Conservation (phyloP, 805 yeast species). For the Cyberlindnera mycetangii region DNA sequence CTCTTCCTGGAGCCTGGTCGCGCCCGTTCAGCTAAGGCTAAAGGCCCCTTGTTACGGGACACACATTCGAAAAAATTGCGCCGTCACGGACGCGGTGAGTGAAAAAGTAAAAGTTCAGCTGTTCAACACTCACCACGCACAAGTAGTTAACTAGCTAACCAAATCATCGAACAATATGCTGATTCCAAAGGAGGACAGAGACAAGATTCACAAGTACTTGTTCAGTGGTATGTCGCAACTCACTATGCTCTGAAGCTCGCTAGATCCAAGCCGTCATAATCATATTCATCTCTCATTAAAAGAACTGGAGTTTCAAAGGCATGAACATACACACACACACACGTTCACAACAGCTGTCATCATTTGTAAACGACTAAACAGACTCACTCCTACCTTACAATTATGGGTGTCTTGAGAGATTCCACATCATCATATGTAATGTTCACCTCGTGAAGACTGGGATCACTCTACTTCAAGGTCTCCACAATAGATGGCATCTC, state of each 20-base stretch:
- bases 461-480: too few species aligned
- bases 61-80: constrained; percentile 16
- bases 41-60: constrained; percentile 17
- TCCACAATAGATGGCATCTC: too few species aligned
- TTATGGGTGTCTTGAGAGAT: too few species aligned
- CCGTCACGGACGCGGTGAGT: constrained; percentile 21
- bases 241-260: not conserved
- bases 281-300: not conserved
- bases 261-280: not conserved
- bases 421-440: too few species aligned
- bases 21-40: not conserved
- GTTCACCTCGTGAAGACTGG: too few species aligned
- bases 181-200: constrained; percentile 99
- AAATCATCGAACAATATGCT: constrained; percentile 56
- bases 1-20: not conserved
- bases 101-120: constrained; percentile 25
- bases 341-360: too few species aligned
- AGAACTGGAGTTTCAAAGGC: not conserved
- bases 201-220: constrained; percentile 98
- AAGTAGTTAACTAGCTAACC: constrained; percentile 7
- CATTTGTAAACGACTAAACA: too few species aligned
- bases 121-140: constrained; percentile 10
- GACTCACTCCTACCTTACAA: too few species aligned
- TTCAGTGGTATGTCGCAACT: constrained; percentile 80
- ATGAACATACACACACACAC: not conserved